Conservation (phyloP, 129 eudicot species). For the Chrysanthemum seticuspe region DNA sequence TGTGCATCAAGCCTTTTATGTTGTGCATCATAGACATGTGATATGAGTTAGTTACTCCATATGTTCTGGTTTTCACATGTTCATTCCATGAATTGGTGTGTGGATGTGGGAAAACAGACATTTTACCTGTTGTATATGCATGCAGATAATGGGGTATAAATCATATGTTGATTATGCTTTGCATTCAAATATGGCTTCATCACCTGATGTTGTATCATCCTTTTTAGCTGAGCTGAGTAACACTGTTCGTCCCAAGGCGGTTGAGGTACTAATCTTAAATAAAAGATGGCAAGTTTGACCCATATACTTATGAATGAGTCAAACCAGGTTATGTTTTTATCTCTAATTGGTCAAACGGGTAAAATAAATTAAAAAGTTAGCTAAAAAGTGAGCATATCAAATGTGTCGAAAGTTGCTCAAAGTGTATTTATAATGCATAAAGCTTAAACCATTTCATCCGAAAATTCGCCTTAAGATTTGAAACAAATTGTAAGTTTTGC, state of each 20-base stretch:
- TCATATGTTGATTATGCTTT: constrained; percentile 83
- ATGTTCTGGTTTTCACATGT: neutral
- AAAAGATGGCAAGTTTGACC: neutral
- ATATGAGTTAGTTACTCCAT: neutral
- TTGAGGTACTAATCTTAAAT: constrained; percentile 56
- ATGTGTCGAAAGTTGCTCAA: neutral
- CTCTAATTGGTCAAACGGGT: neutral
- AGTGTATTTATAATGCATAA: neutral
- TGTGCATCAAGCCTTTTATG: neutral
- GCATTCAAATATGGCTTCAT: constrained; percentile 79
- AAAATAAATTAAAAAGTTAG: neutral
- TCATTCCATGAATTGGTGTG: neutral
- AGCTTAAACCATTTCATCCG: neutral
- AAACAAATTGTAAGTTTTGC: too few species aligned
- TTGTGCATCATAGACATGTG: constrained; percentile 21
- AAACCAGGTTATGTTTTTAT: neutral
- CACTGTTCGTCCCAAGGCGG: constrained; percentile 71
- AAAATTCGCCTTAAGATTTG: too few species aligned
- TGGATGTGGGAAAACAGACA: constrained; percentile 5
- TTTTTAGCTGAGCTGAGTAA: constrained; percentile 83
- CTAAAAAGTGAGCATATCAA: neutral
- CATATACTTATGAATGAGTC: neutral
- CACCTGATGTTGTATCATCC: constrained; percentile 71
- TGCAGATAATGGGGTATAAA: constrained; percentile 80
- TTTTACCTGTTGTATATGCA: constrained; percentile 16